Percentiles rank a stretch among this genome's conserved stretches.
Evolutionary conservation across 306 rosid species (phyloP).

Genomic region (Quercus cerris): DNA sequence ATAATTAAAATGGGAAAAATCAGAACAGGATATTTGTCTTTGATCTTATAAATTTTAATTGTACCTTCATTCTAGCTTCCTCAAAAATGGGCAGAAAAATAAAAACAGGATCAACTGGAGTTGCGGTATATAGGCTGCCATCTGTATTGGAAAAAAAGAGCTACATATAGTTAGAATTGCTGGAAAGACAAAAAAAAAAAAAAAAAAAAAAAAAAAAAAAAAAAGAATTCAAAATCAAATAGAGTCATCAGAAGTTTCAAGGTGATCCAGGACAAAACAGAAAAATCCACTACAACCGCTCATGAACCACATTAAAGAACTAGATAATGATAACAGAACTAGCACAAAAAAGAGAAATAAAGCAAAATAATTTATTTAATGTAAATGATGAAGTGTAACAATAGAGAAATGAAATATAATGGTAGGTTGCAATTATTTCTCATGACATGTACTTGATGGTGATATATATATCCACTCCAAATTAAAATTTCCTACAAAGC

Average conservation of each 20-base stretch:
- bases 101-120: conserved; percentile 89
- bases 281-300: not conserved
- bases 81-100: conserved; percentile 73
- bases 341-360: not conserved
- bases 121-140: conserved; percentile 75
- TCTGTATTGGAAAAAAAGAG: conserved; percentile 37
- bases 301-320: not conserved
- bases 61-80: conserved; percentile 96
- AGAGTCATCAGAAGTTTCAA: not conserved
- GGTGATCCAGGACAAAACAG: not conserved
- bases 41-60: not conserved
- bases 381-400: not conserved
- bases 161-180: not conserved
- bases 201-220: not conserved
- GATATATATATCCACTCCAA: not conserved
- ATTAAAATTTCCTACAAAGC: not conserved
- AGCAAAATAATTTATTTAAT: not conserved
- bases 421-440: not conserved
- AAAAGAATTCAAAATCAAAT: not conserved
- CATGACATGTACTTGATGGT: not conserved
- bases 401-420: not conserved
- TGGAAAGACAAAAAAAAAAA: not conserved
- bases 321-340: not conserved
- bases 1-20: not conserved
- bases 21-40: conserved; percentile 11